A percentile compares a stretch with the other conserved stretches of the same genome.
Conservation (phyloP, 768 basidiomycete genomes). For the Leucosporidium scottii region DNA sequence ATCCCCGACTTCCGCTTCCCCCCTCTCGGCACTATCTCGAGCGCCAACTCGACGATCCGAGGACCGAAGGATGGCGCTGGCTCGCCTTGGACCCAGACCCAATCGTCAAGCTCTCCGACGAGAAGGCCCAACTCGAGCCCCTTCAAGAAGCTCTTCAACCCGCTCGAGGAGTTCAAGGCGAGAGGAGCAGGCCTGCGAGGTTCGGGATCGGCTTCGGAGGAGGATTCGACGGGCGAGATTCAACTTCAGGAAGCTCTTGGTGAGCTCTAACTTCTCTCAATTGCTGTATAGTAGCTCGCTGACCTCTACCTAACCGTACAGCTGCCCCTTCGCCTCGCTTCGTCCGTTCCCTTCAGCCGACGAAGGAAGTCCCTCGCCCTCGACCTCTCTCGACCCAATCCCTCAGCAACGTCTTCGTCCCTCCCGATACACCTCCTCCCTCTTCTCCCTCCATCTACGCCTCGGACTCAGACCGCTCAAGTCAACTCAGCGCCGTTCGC, state of each 20-base stretch:
- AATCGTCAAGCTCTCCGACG: too few relatives aligned
- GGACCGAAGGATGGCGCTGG: too few relatives aligned
- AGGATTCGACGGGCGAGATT: background rate
- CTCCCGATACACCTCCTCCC: slow-evolving; percentile 16
- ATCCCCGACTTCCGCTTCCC: slow-evolving; percentile 23
- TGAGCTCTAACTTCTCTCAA: background rate
- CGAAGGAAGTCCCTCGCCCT: background rate
- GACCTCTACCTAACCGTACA: background rate
- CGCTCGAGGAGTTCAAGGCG: background rate
- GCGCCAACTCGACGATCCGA: too few relatives aligned
- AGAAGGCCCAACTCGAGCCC: background rate
- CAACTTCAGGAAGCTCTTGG: background rate
- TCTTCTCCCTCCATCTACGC: slow-evolving; percentile 9
- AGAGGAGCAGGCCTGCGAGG: background rate
- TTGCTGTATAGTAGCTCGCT: too few relatives aligned
- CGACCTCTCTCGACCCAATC: background rate
- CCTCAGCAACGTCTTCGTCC: background rate
- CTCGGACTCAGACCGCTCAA: background rate
- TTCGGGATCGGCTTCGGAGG: background rate
- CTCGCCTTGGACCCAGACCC: too few relatives aligned
- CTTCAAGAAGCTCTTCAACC: background rate
- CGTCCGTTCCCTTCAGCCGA: slow-evolving; percentile 6
- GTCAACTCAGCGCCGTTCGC: background rate
- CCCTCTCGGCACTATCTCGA: background rate
- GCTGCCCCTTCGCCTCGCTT: slow-evolving; percentile 11